These are phyloP conservation scores for Cicer pinnatifidum DNA, from an alignment of 306 rosid genomes.

Conservation along the genomic window DNA sequence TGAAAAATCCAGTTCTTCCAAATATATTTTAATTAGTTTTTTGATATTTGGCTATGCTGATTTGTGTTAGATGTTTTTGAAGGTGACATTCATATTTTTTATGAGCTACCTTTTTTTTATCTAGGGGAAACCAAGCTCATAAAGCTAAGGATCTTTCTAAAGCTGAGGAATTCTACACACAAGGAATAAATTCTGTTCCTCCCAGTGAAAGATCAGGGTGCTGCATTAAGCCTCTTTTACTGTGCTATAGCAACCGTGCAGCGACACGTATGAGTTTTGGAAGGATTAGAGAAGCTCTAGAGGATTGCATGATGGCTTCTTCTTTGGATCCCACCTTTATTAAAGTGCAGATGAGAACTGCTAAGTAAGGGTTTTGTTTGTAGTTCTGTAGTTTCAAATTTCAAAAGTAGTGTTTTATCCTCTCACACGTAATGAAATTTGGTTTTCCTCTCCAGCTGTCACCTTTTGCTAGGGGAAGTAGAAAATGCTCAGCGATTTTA, in stretches of 20 bases:
- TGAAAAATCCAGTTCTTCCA: conserved; percentile 18
- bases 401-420: background rate
- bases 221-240: conserved; percentile 65
- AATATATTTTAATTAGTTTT: conserved; percentile 7
- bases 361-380: conserved; percentile 67
- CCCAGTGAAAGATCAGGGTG: conserved; percentile 65
- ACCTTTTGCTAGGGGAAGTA: conserved; percentile 86
- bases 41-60: conserved; percentile 39
- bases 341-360: conserved; percentile 80
- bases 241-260: conserved; percentile 92
- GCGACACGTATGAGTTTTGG: conserved; percentile 77
- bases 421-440: conserved; percentile 14
- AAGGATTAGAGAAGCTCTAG: conserved; percentile 82
- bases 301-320: conserved; percentile 71
- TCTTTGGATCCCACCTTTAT: conserved; percentile 75
- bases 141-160: conserved; percentile 68
- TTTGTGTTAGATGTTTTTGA: conserved; percentile 32
- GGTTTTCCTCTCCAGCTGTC: conserved; percentile 62
- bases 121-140: conserved; percentile 86
- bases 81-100: conserved; percentile 33
- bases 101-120: conserved; percentile 40
- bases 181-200: conserved; percentile 74
- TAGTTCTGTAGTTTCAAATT: conserved; percentile 36
- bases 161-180: conserved; percentile 86
- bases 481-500: conserved; percentile 65